A percentile compares a stretch with the other conserved stretches of the same genome.
Conservation (phyloP, 1,139 yeast genomes). For the Barnettozyma hawaiiensis region DNA sequence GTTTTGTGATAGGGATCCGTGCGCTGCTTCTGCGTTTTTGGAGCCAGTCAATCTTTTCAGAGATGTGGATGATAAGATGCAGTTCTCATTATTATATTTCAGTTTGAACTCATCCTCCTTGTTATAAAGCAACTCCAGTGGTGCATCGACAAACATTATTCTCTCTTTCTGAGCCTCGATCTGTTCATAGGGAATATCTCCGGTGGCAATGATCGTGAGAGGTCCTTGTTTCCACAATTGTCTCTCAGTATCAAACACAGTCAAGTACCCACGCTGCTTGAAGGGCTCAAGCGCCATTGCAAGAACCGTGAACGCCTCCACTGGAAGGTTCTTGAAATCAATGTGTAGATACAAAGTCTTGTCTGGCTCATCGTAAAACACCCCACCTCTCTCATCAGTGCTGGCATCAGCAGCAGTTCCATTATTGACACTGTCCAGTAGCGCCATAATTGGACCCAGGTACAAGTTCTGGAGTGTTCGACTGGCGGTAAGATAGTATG, state of each 20-base stretch:
- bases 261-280: slow-evolving; percentile 33
- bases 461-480: slow-evolving; percentile 48
- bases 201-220: slow-evolving; percentile 41
- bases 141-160: slow-evolving; percentile 33
- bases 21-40: slow-evolving; percentile 3
- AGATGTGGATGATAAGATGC: slow-evolving; percentile 15
- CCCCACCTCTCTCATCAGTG: slow-evolving; percentile 29
- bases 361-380: slow-evolving; percentile 37
- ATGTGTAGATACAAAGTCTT: slow-evolving; percentile 40
- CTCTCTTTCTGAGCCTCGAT: slow-evolving; percentile 19
- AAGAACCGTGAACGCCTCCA: slow-evolving; percentile 31
- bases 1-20: slow-evolving; percentile 11
- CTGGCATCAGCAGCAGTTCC: neutral
- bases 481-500: slow-evolving; percentile 37
- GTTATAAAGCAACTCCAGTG: slow-evolving; percentile 17
- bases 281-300: slow-evolving; percentile 32
- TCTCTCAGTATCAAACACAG: slow-evolving; percentile 29
- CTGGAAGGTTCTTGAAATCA: slow-evolving; percentile 43
- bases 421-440: slow-evolving; percentile 39
- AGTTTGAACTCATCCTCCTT: slow-evolving; percentile 1
- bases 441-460: slow-evolving; percentile 44
- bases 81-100: slow-evolving; percentile 3
- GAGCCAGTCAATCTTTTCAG: slow-evolving; percentile 12
- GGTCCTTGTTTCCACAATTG: slow-evolving; percentile 33
- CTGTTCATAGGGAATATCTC: slow-evolving; percentile 33